Evolutionary conservation across 257 asterid genomes (phyloP).

Genomic region (Nicotiana sylvestris): DNA sequence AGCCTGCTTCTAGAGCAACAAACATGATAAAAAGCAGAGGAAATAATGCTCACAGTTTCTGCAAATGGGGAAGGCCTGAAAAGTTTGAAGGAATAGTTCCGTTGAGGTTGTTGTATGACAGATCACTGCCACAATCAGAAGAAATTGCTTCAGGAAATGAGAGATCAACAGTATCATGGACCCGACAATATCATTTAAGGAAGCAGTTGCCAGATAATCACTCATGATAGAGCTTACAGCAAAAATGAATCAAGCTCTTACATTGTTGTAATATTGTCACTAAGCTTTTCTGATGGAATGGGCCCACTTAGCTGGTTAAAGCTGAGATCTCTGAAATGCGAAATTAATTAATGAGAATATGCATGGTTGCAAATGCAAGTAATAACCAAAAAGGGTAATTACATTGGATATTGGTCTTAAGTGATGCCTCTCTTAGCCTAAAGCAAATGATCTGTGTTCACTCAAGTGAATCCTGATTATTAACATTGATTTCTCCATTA

Average conservation of each 20-base stretch:
- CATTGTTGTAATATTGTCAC: constrained; percentile 78
- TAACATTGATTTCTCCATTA: constrained; percentile 3
- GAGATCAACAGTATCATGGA: not conserved
- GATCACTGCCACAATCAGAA: constrained; percentile 48
- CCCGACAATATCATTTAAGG: not conserved
- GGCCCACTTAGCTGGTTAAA: constrained; percentile 68
- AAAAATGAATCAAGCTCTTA: constrained; percentile 31
- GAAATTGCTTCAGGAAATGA: constrained; percentile 1
- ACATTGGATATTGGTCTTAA: not conserved
- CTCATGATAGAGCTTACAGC: constrained; percentile 1
- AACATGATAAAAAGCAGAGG: constrained; percentile 9
- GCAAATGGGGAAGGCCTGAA: constrained; percentile 71
- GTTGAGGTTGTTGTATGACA: constrained; percentile 64
- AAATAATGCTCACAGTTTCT: constrained; percentile 63
- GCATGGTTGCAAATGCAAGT: constrained; percentile 2
- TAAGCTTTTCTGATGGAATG: constrained; percentile 58
- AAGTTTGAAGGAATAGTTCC: constrained; percentile 81
- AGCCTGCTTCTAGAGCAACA: not conserved
- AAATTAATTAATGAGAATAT: constrained; percentile 19
- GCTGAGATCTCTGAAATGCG: constrained; percentile 68
- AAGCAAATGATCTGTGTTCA: not conserved
- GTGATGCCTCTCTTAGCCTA: not conserved
- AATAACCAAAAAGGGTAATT: constrained; percentile 9
- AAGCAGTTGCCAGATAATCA: not conserved
- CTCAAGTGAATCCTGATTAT: not conserved